phyloP scores from a whole-genome alignment of 768 basidiomycete species.

The Leucosporidium yakuticum region DNA sequence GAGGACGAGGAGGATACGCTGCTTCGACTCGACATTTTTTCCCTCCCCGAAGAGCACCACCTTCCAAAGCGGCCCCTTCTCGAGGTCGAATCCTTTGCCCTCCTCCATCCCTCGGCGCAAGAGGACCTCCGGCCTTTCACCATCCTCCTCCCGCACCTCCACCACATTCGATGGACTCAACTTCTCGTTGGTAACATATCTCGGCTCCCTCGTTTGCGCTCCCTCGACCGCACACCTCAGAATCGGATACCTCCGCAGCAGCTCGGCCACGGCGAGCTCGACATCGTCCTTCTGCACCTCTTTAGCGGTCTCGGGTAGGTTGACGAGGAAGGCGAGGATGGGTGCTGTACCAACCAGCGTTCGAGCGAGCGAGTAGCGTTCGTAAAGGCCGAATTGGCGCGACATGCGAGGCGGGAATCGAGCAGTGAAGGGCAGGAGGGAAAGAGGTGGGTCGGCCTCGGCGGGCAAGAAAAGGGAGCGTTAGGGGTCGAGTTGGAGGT shows the following conservation, averaged over 20 bases:
- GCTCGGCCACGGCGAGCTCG: neutral
- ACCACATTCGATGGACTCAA: too few relatives aligned
- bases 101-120: neutral
- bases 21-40: neutral
- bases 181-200: neutral
- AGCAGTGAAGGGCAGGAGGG: neutral
- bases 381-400: too few relatives aligned
- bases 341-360: neutral
- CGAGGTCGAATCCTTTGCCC: neutral
- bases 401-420: too few relatives aligned
- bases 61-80: conserved; percentile 8
- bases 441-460: neutral
- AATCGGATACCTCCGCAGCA: conserved; percentile 8
- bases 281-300: too few relatives aligned
- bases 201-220: neutral
- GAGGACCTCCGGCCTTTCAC: neutral
- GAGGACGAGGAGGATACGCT: neutral
- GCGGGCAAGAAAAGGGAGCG: neutral
- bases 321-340: neutral
- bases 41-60: neutral
- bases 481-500: too few relatives aligned
- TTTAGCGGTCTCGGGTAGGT: neutral
- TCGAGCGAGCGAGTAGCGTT: conserved; percentile 48
- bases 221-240: neutral
- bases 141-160: neutral